These are phyloP conservation scores for Phytopythium delawarense DNA, from an alignment of 352 stramenopile genomes.

Conservation along the genomic window DNA sequence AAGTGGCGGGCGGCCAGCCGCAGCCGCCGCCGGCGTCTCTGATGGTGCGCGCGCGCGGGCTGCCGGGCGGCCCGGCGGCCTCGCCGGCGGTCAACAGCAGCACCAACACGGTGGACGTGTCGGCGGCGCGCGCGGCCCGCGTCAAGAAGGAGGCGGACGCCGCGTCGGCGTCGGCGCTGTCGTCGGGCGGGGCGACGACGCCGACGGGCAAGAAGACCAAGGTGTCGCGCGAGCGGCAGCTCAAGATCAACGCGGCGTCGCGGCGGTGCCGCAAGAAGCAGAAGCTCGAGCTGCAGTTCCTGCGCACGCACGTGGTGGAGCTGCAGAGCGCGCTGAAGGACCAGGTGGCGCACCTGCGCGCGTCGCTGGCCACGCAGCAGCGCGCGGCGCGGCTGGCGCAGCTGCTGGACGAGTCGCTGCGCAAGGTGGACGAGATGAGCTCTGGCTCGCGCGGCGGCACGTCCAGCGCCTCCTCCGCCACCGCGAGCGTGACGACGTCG, in stretches of 20 bases:
- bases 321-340: slow-evolving; percentile 68
- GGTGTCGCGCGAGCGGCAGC: slow-evolving; percentile 77
- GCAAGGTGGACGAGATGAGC: slow-evolving; percentile 78
- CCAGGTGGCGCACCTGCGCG: slow-evolving; percentile 47
- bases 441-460: slow-evolving; percentile 26
- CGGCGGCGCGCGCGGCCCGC: neutral
- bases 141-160: slow-evolving; percentile 26
- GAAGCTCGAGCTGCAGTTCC: slow-evolving; percentile 85
- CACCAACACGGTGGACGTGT: slow-evolving; percentile 36
- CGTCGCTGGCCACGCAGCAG: slow-evolving; percentile 34
- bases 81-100: slow-evolving; percentile 13
- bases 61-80: neutral
- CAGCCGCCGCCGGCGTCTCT: slow-evolving; percentile 14
- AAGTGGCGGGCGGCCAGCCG: slow-evolving; percentile 11
- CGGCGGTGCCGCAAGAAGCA: slow-evolving; percentile 83
- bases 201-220: slow-evolving; percentile 63
- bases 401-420: slow-evolving; percentile 67
- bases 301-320: slow-evolving; percentile 77
- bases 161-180: neutral
- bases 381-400: slow-evolving; percentile 41
- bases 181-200: slow-evolving; percentile 6
- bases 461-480: slow-evolving; percentile 8
- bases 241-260: slow-evolving; percentile 86
- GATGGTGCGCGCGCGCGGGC: slow-evolving; percentile 15
- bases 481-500: slow-evolving; percentile 12